Conservation (phyloP, 257 asterid genomes). For the Petunia axillaris region DNA sequence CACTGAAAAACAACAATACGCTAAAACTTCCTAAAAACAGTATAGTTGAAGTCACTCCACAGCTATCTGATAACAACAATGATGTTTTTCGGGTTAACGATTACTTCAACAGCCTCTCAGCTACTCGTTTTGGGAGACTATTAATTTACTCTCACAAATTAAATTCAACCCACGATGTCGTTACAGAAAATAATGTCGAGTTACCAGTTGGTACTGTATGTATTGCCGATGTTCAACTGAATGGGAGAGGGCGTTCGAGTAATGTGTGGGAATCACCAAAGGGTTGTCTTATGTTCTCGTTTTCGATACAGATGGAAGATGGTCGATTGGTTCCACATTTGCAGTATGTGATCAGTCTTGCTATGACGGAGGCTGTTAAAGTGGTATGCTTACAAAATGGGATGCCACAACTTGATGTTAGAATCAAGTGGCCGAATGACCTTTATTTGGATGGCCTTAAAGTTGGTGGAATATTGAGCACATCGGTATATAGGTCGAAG, state of each 20-base stretch:
- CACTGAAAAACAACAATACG: too few relatives aligned
- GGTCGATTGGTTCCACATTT: constrained; percentile 87
- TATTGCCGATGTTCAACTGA: too few relatives aligned
- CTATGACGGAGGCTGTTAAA: constrained; percentile 86
- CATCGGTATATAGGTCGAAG: constrained; percentile 82
- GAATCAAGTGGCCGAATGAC: constrained; percentile 99
- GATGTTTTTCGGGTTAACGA: too few relatives aligned
- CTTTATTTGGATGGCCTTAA: constrained; percentile 83
- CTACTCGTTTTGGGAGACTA: too few relatives aligned
- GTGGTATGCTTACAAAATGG: constrained; percentile 76
- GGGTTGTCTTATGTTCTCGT: constrained; percentile 94
- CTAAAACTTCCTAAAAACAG: too few relatives aligned
- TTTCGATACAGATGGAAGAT: constrained; percentile 87
- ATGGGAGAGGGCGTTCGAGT: constrained; percentile 64
- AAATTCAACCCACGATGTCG: too few relatives aligned
- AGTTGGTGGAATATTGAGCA: constrained; percentile 94
- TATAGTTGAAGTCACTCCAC: too few relatives aligned
- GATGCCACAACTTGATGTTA: constrained; percentile 66
- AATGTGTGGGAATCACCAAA: constrained; percentile 95
- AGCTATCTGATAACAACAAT: too few relatives aligned
- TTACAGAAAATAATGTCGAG: too few relatives aligned
- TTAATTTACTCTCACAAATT: too few relatives aligned
- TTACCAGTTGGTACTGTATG: too few relatives aligned
- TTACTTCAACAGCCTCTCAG: too few relatives aligned
- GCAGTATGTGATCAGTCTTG: constrained; percentile 87